A percentile compares a stretch with the other conserved stretches of the same genome.
Conservation (phyloP, 2,329 filamentous ascomycete species). For the Cladosporium halotolerans region DNA sequence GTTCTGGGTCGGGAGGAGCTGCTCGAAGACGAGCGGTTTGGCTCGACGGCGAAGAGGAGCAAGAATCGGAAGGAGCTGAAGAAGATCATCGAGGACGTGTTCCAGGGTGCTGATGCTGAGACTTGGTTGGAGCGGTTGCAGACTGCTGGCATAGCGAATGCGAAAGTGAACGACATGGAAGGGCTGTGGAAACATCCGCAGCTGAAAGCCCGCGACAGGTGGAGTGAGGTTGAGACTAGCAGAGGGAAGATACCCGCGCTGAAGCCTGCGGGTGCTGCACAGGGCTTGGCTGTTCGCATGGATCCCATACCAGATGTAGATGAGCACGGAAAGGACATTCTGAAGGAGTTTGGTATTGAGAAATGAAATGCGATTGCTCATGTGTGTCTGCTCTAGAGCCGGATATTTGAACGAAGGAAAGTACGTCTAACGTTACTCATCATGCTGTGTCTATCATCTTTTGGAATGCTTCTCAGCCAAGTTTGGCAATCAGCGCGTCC, state of each 20-base stretch:
- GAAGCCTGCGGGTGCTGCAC: constrained; percentile 40
- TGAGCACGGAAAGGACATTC: constrained; percentile 43
- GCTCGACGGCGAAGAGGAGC: not conserved
- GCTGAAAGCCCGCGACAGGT: constrained; percentile 41
- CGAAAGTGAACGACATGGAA: constrained; percentile 48
- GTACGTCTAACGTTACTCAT: not conserved
- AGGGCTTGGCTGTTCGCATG: constrained; percentile 31
- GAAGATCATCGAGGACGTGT: not conserved
- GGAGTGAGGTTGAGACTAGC: constrained; percentile 44
- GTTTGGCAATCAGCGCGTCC: constrained; percentile 24
- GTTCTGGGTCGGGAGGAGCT: constrained; percentile 40
- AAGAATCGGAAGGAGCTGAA: constrained; percentile 3
- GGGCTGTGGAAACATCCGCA: constrained; percentile 49
- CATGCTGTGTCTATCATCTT: not conserved
- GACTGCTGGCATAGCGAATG: constrained; percentile 45
- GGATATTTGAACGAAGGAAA: not conserved
- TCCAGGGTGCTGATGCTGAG: constrained; percentile 38
- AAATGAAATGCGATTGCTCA: not conserved
- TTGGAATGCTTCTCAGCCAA: constrained; percentile 13
- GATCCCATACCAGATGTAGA: constrained; percentile 43
- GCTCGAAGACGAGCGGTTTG: constrained; percentile 35
- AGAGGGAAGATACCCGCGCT: constrained; percentile 41
- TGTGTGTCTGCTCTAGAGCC: too few species aligned
- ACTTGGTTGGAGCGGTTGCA: constrained; percentile 40
- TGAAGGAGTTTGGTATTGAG: constrained; percentile 8